Evolutionary conservation across 306 rosid genomes (phyloP).

Genomic region (Glycine soja): DNA sequence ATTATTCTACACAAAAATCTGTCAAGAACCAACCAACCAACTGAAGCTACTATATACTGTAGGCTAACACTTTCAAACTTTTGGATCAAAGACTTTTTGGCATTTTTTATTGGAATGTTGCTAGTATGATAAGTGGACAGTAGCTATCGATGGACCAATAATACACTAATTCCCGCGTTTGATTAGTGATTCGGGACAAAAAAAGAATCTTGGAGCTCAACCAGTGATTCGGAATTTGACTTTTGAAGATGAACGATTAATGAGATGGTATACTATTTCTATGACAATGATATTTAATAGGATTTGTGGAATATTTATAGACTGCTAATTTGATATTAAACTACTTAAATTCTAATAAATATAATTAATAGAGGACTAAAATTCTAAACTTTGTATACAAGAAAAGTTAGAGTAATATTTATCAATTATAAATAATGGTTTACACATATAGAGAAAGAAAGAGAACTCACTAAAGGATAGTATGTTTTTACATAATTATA

Average conservation of each 20-base stretch:
- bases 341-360: not conserved
- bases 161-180: conserved; percentile 28
- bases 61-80: not conserved
- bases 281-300: not conserved
- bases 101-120: not conserved
- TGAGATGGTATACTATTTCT: not conserved
- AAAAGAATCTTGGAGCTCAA: conserved; percentile 38
- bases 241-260: not conserved
- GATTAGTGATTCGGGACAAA: not conserved
- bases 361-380: not conserved
- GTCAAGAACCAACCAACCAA: conserved; percentile 14
- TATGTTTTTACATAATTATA: not conserved
- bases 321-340: not conserved
- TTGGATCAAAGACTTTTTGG: not conserved
- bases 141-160: conserved; percentile 38
- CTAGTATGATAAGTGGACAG: conserved; percentile 10
- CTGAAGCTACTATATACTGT: not conserved
- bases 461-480: not conserved
- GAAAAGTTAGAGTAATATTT: not conserved
- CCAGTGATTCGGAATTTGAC: conserved; percentile 14
- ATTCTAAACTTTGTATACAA: not conserved
- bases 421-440: not conserved
- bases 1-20: conserved; percentile 4
- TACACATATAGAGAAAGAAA: not conserved
- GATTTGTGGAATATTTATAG: not conserved